phyloP scores from a whole-genome alignment of 2,329 filamentous ascomycete genomes.

The Escovopsis sp. region DNA sequence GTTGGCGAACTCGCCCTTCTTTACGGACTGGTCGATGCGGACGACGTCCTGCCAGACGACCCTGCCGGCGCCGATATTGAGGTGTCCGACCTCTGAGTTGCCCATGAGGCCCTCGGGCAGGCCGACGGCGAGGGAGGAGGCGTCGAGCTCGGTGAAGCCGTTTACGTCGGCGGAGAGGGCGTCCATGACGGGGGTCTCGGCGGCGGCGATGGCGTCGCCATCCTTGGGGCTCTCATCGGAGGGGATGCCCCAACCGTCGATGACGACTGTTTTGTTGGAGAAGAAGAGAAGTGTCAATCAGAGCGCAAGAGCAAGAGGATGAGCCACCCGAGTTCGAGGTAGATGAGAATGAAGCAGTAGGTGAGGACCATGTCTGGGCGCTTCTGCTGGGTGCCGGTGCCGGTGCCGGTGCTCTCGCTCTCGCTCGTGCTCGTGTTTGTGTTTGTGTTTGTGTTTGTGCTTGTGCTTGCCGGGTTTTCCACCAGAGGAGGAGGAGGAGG shows the following conservation, averaged over 20 bases:
- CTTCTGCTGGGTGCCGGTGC: neutral
- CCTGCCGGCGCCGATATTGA: constrained; percentile 95
- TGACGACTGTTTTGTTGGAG: constrained; percentile 53
- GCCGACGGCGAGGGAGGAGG: constrained; percentile 88
- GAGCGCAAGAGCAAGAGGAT: constrained; percentile 37
- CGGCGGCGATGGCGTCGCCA: constrained; percentile 90
- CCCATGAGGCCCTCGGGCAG: constrained; percentile 96
- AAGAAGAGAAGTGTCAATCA: constrained; percentile 8
- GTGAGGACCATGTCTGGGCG: constrained; percentile 27
- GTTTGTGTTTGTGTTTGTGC: no score
- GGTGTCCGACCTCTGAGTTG: constrained; percentile 94
- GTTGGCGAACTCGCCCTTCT: constrained; percentile 65
- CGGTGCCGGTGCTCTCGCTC: no score
- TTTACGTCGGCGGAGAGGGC: constrained; percentile 67
- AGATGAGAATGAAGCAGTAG: constrained; percentile 37
- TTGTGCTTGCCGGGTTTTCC: no score
- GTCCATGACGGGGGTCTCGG: constrained; percentile 91
- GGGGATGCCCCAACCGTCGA: constrained; percentile 95
- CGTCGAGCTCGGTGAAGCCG: constrained; percentile 85
- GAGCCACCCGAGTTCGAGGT: constrained; percentile 45
- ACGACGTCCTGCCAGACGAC: constrained; percentile 99
- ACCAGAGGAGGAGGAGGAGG: no score
- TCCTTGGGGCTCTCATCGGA: constrained; percentile 65
- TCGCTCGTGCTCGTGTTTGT: no score
- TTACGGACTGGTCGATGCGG: constrained; percentile 85